phyloP scores from a whole-genome alignment of 768 basidiomycete species.

The Lactarius quietus region DNA sequence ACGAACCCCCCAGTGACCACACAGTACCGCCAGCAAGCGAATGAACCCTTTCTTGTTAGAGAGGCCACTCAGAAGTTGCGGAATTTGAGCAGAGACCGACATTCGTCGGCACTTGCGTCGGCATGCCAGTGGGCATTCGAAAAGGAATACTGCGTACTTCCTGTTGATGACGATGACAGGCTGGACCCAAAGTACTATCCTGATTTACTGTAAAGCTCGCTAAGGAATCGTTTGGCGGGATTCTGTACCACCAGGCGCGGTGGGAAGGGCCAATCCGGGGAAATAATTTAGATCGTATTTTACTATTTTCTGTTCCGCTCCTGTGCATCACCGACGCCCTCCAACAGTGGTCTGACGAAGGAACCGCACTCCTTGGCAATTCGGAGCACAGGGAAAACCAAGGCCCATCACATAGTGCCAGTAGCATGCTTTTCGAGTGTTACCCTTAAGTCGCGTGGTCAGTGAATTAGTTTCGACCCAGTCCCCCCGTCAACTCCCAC shows the following conservation, averaged over 20 bases:
- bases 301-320: neutral
- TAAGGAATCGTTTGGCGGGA: neutral
- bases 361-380: neutral
- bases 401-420: neutral
- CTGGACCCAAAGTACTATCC: neutral
- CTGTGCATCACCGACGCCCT: neutral
- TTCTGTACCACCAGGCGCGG: neutral
- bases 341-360: neutral
- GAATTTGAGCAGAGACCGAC: too few species aligned
- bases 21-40: too few species aligned
- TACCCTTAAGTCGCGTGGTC: neutral
- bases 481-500: too few species aligned
- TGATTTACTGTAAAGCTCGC: neutral
- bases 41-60: too few species aligned
- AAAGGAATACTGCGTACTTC: too few species aligned
- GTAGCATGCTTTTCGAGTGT: neutral
- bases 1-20: too few species aligned
- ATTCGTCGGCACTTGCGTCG: too few species aligned
- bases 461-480: too few species aligned
- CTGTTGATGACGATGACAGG: neutral
- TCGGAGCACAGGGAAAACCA: neutral
- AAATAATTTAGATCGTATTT: neutral
- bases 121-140: too few species aligned
- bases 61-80: too few species aligned
- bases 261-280: neutral